Conservation (phyloP, 129 eudicot genomes). For the Arctium minus region DNA sequence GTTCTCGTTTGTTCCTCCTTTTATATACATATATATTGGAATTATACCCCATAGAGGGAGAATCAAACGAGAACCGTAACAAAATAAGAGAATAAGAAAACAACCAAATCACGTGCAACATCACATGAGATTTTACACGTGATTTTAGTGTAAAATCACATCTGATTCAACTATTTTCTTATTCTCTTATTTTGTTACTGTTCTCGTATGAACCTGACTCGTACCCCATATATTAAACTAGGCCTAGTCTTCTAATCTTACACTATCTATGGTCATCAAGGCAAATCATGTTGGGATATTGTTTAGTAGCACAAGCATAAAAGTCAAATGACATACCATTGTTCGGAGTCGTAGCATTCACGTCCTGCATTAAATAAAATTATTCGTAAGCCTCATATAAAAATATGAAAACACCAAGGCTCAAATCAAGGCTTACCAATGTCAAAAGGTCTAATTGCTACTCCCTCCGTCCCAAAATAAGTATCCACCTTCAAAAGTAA, state of each 20-base stretch:
- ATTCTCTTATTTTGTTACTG: too few species aligned
- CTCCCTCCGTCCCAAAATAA: not conserved
- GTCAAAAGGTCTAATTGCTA: not conserved
- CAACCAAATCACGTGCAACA: too few species aligned
- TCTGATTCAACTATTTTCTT: too few species aligned
- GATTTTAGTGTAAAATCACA: too few species aligned
- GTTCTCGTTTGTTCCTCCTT: too few species aligned
- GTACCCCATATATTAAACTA: too few species aligned
- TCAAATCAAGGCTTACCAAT: not conserved
- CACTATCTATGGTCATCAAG: not conserved
- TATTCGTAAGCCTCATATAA: conserved; percentile 6
- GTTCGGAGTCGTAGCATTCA: conserved; percentile 38
- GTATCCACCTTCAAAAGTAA: not conserved
- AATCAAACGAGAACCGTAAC: too few species aligned
- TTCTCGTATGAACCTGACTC: too few species aligned
- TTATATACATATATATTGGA: too few species aligned
- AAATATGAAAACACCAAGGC: not conserved
- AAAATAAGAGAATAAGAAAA: too few species aligned
- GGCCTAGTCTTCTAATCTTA: not conserved
- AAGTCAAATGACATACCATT: conserved; percentile 43
- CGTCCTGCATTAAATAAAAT: conserved; percentile 36
- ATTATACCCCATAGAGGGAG: too few species aligned
- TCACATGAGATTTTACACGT: too few species aligned
- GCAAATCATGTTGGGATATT: not conserved
- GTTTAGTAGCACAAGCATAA: not conserved